A percentile compares a stretch with the other conserved stretches of the same genome.
Conservation (phyloP, 306 rosid species). For the Dalbergia cochinchinensis region DNA sequence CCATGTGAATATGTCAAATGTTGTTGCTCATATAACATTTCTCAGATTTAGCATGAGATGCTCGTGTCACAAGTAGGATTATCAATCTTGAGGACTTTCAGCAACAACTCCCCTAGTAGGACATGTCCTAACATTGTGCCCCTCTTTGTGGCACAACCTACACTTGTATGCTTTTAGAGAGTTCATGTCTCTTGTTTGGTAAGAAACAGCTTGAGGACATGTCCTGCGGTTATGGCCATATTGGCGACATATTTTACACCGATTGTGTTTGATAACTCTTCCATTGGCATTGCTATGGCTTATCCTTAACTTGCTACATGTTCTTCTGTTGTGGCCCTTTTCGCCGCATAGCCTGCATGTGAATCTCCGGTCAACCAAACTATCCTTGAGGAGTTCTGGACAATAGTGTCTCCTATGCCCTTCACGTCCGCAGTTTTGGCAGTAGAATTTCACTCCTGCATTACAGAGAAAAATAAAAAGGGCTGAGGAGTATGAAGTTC, state of each 20-base stretch:
- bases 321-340: conserved; percentile 88
- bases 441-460: conserved; percentile 84
- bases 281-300: conserved; percentile 43
- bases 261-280: conserved; percentile 47
- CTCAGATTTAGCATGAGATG: background rate
- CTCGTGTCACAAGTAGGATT: conserved; percentile 24
- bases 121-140: conserved; percentile 87
- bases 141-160: conserved; percentile 63
- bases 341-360: conserved; percentile 71
- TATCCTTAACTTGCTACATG: conserved; percentile 63
- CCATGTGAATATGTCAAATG: too few relatives aligned
- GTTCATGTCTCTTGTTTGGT: conserved; percentile 22
- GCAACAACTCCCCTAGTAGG: conserved; percentile 50
- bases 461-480: background rate
- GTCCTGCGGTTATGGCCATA: conserved; percentile 78
- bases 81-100: conserved; percentile 43
- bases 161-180: conserved; percentile 60
- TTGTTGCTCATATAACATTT: background rate
- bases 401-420: conserved; percentile 93
- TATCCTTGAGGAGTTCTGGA: conserved; percentile 77
- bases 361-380: conserved; percentile 53
- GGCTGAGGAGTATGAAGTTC: conserved; percentile 26
- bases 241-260: conserved; percentile 63
- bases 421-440: conserved; percentile 88
- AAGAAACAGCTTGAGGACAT: conserved; percentile 54